Conservation (phyloP, 1,284 basidiomycete genomes). For the Hypsizygus ulmarius region DNA sequence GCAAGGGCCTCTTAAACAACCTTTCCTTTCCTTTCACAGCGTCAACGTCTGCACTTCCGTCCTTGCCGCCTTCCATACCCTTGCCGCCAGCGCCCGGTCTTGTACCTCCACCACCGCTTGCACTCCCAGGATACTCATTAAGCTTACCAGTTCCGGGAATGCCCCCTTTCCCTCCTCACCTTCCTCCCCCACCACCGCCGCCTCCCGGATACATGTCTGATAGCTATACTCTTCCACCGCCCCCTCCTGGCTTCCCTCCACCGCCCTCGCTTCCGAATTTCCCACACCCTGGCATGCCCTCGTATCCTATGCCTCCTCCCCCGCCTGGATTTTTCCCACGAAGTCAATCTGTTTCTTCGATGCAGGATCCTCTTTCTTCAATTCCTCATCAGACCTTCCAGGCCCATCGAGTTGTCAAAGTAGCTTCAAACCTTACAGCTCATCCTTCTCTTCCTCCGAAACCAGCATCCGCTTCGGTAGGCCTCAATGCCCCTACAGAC, state of each 20-base stretch:
- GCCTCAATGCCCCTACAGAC: slow-evolving; percentile 12
- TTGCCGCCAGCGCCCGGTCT: slow-evolving; percentile 19
- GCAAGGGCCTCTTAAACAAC: background rate
- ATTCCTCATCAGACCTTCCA: slow-evolving; percentile 68
- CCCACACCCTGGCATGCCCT: slow-evolving; percentile 22
- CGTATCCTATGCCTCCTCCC: slow-evolving; percentile 36
- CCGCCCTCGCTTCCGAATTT: slow-evolving; percentile 27
- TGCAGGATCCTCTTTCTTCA: slow-evolving; percentile 63
- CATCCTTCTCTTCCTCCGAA: slow-evolving; percentile 41
- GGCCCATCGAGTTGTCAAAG: slow-evolving; percentile 47
- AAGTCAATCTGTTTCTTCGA: slow-evolving; percentile 42
- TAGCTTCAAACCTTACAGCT: slow-evolving; percentile 19
- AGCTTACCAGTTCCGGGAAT: slow-evolving; percentile 17
- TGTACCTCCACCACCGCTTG: slow-evolving; percentile 26
- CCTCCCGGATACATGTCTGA: slow-evolving; percentile 25
- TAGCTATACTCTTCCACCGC: slow-evolving; percentile 26
- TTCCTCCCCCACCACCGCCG: slow-evolving; percentile 15
- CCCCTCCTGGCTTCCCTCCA: slow-evolving; percentile 29
- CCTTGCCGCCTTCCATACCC: slow-evolving; percentile 14
- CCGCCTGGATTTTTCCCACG: slow-evolving; percentile 61
- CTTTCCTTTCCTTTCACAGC: background rate
- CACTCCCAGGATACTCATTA: slow-evolving; percentile 36
- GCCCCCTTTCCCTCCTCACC: slow-evolving; percentile 16
- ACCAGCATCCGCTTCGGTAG: slow-evolving; percentile 10
- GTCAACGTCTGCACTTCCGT: background rate